Base-by-base conservation (phyloP, 805 yeast genomes). In the Pichia thaimueangensis region DNA sequence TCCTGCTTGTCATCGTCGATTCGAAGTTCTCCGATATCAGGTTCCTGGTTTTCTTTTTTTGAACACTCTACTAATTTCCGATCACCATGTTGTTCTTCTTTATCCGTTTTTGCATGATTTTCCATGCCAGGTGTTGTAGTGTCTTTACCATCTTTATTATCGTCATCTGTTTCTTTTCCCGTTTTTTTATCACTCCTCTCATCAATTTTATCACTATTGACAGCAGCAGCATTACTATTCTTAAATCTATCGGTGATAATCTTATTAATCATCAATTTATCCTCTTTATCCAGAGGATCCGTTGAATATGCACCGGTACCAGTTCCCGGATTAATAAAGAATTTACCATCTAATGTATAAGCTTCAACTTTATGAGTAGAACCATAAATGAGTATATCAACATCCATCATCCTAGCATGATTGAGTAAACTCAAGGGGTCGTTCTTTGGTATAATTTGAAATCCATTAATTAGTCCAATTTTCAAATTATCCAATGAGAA, bases 241-340 rank as follows among this genome's bases (percentile, higher is more conserved):
- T 20, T 15, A 15, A 6, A 9, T 13, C 21, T 35, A 10, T 37
- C 42, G 21, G 23, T 17, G 5, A 31, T 22, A 3, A 24, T 17
- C 10, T 32, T 17, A 20, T 30, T 30, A 12, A 21, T 29, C 27
- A 36, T 36, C n/a, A 25, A 13, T 23, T 11, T 13, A 25, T 37
- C 41, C 6, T 58, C 17, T 52, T 55, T 20, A 15, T 35, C 45
- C 5, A 34, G 7, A 5, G 32, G 10, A n/a, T 43, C 43, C 12
- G 43, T 39, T 3, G 74, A 73, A 50, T 74, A 78, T 0, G 97
- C 96, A 21, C 98, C 98, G 0, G 97, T 89, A 32, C 95, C 95
- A 57, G 95, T 83, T 0, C 98, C 98, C 0, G 98, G 97, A 59
- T 86, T 91, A n/a, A 93, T 74, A 56, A 93, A 93, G 60, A 89